Conservation (phyloP, 306 rosid genomes). For the Macrotyloma uniflorum region DNA sequence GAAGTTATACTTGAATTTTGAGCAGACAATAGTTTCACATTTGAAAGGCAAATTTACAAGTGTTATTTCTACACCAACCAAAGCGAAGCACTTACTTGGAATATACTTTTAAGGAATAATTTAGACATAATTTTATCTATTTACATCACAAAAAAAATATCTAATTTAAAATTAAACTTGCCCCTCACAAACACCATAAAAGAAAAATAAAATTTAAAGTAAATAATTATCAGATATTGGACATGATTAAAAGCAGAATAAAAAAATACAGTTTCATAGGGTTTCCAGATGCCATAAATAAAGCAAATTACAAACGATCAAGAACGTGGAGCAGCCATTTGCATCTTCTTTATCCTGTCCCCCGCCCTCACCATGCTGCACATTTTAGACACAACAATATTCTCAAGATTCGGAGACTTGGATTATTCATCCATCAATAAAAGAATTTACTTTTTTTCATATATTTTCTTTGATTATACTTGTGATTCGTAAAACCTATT, state of each 20-base stretch:
- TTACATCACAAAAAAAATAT: conserved; percentile 9
- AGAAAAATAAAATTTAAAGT: background rate
- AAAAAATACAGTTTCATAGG: background rate
- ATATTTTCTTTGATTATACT: background rate
- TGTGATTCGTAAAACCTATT: background rate
- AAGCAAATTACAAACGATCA: conserved; percentile 37
- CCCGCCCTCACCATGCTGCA: conserved; percentile 81
- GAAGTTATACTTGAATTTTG: too few relatives aligned
- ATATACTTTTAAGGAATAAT: background rate
- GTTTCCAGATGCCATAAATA: background rate
- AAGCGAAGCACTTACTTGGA: background rate
- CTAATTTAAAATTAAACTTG: background rate
- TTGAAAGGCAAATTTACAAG: background rate
- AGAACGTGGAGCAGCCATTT: conserved; percentile 90
- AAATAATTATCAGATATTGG: background rate
- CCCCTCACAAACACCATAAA: background rate
- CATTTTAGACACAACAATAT: conserved; percentile 19
- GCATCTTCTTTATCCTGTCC: conserved; percentile 78
- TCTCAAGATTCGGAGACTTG: background rate
- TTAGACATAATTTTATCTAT: background rate
- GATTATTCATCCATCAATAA: background rate
- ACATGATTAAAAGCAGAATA: background rate
- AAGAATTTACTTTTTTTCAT: background rate
- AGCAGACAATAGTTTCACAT: background rate
- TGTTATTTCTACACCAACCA: background rate